A percentile compares a stretch with the other conserved stretches of the same genome.
These are phyloP conservation scores for Sisymbrium altissimum DNA, from an alignment of 345 rosid species.

Conservation along the genomic window DNA sequence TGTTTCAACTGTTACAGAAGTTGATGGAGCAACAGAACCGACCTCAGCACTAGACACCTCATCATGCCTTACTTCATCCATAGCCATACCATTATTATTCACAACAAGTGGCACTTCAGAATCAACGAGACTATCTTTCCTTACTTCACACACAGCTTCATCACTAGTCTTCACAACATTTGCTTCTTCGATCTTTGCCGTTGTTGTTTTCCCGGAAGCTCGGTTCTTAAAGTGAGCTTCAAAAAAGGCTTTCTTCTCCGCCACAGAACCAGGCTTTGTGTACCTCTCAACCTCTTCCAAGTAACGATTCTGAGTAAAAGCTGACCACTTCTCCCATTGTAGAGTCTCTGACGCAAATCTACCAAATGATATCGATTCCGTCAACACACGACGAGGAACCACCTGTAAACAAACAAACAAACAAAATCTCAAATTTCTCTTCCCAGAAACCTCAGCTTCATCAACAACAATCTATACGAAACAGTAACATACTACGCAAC, in stretches of 20 bases:
- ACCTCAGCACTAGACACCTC: constrained; percentile 18
- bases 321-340: constrained; percentile 90
- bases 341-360: constrained; percentile 78
- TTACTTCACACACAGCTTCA: background rate
- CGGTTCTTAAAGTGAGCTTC: constrained; percentile 82
- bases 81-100: background rate
- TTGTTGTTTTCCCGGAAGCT: constrained; percentile 58
- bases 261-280: constrained; percentile 87
- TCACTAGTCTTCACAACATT: background rate
- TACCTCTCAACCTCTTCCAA: constrained; percentile 83
- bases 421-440: constrained; percentile 10
- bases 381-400: constrained; percentile 50
- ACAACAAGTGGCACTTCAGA: constrained; percentile 5
- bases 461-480: background rate
- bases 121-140: constrained; percentile 16
- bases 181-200: constrained; percentile 36
- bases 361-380: constrained; percentile 84
- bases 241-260: constrained; percentile 82
- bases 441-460: background rate
- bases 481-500: background rate
- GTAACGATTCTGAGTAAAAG: constrained; percentile 86
- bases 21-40: constrained; percentile 16
- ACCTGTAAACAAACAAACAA: constrained; percentile 43
- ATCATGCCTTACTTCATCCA: constrained; percentile 25
- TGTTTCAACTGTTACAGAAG: constrained; percentile 13